Base-by-base conservation (phyloP, 2,329 filamentous ascomycete species). In the Fusarium sp. region DNA sequence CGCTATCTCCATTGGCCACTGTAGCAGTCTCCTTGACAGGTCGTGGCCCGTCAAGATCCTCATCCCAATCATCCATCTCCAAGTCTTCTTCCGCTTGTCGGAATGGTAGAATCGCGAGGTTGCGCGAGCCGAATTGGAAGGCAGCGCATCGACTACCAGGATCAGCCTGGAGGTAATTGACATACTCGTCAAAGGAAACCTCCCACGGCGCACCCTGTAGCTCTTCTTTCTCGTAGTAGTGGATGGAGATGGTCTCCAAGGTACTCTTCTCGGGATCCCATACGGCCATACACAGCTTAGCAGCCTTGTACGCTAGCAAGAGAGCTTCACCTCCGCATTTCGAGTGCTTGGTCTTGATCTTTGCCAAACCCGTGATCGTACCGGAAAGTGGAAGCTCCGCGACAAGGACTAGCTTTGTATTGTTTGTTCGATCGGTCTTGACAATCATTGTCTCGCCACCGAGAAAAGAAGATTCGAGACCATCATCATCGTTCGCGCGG, bases 181-280 rank as follows among this genome's bases (percentile, higher is more conserved):
- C 87, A 78, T 91, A 94, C 68, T 92, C 89, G 78, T 89, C 89
- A 76, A 97, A 83, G 59, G 91, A 88, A 55, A 91, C 87, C 53
- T 92, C 90, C 91, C 94, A 98, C 1, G 95, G 95, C 68, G 89
- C 92, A 56, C 91, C 90, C 72, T 92, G 89, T 67, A 95, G 85
- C 78, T 97, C 95, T 77, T 98, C 95, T 79, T 96, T 93, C 80
- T 99, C 96, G 82, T 98, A 99, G 85, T 95, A 98, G 83, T 99
- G 96, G 76, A 99, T 95, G 54, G 95, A 98, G 69, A 96, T 89
- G 56, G 95, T 98, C 74, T 91, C 90, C 74, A 98, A 90, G 54
- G 89, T 88, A 80, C 92, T 87, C 72, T 89, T 90, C 78, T 92
- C 89, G 11, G 93, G 90, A 78, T 98, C 93, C 96, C 96, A 99